Evolutionary conservation across 1,284 basidiomycete species (phyloP), one percentile per base, ranked within the genome.

Genomic region (Exobasidium rhododendri): DNA sequence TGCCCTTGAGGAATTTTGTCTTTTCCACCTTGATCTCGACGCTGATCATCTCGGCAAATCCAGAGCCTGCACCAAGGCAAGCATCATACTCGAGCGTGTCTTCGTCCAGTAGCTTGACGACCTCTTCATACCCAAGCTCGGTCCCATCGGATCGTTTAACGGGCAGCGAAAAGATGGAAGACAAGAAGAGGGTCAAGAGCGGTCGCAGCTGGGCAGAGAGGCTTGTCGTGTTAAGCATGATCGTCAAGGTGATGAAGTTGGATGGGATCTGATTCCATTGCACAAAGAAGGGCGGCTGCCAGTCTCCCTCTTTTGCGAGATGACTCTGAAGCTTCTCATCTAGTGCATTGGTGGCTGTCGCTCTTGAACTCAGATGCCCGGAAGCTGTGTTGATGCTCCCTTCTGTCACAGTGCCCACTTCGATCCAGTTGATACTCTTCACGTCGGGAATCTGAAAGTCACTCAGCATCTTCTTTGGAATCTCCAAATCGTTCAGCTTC

Each of bases 401-500:
- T 24, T 57, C 49, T 26, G 49, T 43, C 4, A 79, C 79, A 5
- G 88, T 94, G 71, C 93, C 86, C 1, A 98, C 93, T 0, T 90
- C 87, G 62, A 98, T 94, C 93, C 94, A 98, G 4, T 89, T 86
- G 72, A 99, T 94, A 66, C 87, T 90, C 73, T 89, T 87, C 24
- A 94, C 64, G 58, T 53, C 58, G 11, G 76, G 76, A 24, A 78
- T 66, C 17, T 89, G 88, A 84, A 97, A 98, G 22, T 85, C 83
- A 2, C 86, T 88, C 44, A 97, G 82, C 66, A 97, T 84, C 44
- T 91, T 71, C 14, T 69, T 86, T 7, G 94, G 94, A 62, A 97
- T 92, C 10, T 88, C 86, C 58, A 82, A 82, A 69, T 92, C 90
- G 79, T 97, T 92, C 76, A 91, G 90, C 53, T 85, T 84, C 82